Base-by-base conservation (phyloP, 306 rosid species). In the Casuarina equisetifolia region DNA sequence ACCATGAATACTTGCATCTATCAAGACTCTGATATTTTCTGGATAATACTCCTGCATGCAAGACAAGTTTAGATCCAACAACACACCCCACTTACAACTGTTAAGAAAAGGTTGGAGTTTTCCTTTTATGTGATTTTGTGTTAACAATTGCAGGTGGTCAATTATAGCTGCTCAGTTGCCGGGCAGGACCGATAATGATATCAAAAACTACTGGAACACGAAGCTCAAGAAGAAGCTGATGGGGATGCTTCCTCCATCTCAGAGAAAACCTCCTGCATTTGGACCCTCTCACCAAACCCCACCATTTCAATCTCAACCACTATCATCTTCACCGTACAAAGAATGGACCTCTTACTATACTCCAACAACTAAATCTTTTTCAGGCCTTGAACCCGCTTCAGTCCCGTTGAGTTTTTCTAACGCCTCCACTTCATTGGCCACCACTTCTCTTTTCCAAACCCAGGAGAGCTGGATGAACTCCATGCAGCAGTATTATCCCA, bases 181-280 rank as follows among this genome's bases (percentile, higher is more conserved):
- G 48, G 98, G 98, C 0, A 88, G 98, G 83, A 94, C 98, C 13
- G 98, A 94, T 79, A 94, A 94, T 46, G 97, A 94, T 86, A 94
- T 94, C 71, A 94, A 94, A 83, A 94, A 94, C 86, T 92, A 94
- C 74, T 94, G 98, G 98, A 94, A 94, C 91, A 94, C 98, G 40
- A 94, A 91, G 84, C 93, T 94, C 16, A 94, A 91, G 92, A 94
- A 92, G 87, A 94, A 94, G 80, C 90, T 94, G 35, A 78, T 87
- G 87, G 88, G 83, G 25, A 76, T 89, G 78, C 78, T 83, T 59
- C 83, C 86, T 32, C 19, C 76, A 55, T 44, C 86, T 46, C 88
- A 81, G 4, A 82, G 69, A 81, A 84, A 80, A 72, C 75, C 75
- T 11, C 76, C 80, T 43, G 73, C 87, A 40, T 79, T 78, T 25